Evolutionary conservation across 1,284 basidiomycete species (phyloP), one percentile per base, ranked within the genome.

Genomic region (Caloboletus inedulis): DNA sequence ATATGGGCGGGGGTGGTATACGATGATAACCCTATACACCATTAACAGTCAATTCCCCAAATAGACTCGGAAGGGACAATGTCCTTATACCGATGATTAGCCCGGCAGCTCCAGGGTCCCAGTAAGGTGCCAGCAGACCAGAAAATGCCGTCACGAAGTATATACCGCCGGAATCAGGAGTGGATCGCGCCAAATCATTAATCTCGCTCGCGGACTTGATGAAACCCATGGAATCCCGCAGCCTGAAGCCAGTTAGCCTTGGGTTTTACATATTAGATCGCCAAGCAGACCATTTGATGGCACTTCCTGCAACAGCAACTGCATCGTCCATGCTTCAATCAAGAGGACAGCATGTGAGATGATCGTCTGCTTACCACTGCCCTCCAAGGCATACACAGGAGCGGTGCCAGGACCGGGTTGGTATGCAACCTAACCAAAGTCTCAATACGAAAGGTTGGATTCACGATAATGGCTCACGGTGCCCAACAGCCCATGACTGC

Each of bases 141-240:
- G 88, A 89, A 76, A 98, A 97, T 9, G 92, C 95, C 1, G 96
- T 96, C 36, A 99, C 96, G 65, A 99, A 99, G 76, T 94, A 98
- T 34, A 98, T 80, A n/a, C 96, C 96, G 41, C 91, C 95, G 0
- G 92, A 89, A 64, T 89, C 84, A 16, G 84, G 73, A 40, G 89
- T 93, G 41, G 85, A 79, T 6, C 79, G 83, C 1, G 94, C 95
- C 36, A 98, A 80, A 16, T 78, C 78, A 65, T 98, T 97, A 63
- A 98, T 89, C 55, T 98, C 91, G 18, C 71, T 72, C 1, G 94
- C 90, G 36, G 87, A 81, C 40, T 84, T 72, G 65, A 99, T 96
- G 59, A 99, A 72, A 23, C 79, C 75, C 78, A 99, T 84, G 34
- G 90, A 88, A 73, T 99, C 97, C 27, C 96, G 87, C 10, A 99